Percentiles rank a stretch among this genome's conserved stretches.
phyloP scores from a whole-genome alignment of 352 stramenopile genomes.

The Pythium dissotocum region DNA sequence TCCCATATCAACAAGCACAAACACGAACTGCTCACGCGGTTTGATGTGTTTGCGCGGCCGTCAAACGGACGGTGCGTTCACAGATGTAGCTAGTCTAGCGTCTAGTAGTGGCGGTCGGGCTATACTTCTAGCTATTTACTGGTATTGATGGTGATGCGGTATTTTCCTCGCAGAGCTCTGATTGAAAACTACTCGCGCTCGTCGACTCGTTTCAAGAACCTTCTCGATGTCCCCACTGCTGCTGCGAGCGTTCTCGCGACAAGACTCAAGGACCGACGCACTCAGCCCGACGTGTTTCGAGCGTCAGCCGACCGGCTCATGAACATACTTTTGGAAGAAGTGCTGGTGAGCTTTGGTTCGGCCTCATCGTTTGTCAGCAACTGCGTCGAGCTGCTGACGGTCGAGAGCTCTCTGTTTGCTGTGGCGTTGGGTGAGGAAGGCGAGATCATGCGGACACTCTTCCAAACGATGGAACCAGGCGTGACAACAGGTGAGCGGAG shows the following conservation, averaged over 20 bases:
- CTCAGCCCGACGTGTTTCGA: constrained; percentile 7
- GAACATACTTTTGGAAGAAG: constrained; percentile 26
- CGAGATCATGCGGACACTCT: too few species aligned
- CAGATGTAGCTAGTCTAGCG: too few species aligned
- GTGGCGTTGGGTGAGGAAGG: constrained; percentile 13
- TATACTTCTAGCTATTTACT: too few species aligned
- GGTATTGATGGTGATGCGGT: too few species aligned
- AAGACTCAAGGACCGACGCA: constrained; percentile 20
- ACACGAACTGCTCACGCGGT: constrained; percentile 48
- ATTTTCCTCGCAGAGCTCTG: constrained; percentile 2
- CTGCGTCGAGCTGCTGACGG: constrained; percentile 1
- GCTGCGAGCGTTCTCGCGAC: constrained; percentile 24
- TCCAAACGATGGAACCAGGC: too few species aligned
- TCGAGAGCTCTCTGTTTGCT: constrained; percentile 11
- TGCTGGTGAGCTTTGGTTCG: constrained; percentile 22
- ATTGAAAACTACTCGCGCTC: constrained; percentile 38
- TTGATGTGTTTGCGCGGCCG: constrained; percentile 25
- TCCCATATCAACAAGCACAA: constrained; percentile 83
- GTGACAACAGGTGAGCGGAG: too few species aligned
- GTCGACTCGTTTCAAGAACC: constrained; percentile 35
- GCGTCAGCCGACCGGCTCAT: constrained; percentile 23
- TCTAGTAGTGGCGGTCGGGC: too few species aligned
- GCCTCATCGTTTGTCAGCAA: neutral
- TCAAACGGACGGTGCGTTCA: constrained; percentile 15
- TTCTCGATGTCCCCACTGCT: constrained; percentile 42